Evolutionary conservation across 345 rosid species (phyloP), one percentile per base, ranked within the genome.

Genomic region (Brassica incana): DNA sequence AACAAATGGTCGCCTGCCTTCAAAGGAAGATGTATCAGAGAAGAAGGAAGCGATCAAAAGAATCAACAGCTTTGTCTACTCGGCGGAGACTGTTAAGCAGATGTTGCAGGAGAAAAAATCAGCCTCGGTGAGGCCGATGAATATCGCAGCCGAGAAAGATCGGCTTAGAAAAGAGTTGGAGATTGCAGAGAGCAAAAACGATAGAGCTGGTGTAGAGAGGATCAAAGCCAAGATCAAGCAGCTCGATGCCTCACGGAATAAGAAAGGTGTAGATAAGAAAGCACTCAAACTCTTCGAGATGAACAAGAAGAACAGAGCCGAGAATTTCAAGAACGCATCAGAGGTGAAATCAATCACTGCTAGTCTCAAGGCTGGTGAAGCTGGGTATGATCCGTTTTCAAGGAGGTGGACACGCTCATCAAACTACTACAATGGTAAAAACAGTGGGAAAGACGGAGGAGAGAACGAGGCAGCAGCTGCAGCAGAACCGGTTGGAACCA

Each of bases 21-120:
- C 86, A 81, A 96, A 88, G 81, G 92, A 92, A 67, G 97, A 93
- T 69, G 80, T 93, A 70, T 69, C 85, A 77, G 97, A 93, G 81
- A 96, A 96, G 90, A 90, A 90, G 80, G 97, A 92, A 14, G 94
- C 91, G 0, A 88, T 93, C 66, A 81, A 84, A 65, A 90, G 86
- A 75, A 81, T 84, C n/a, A 93, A 88, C 74, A 83, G 89, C 30
- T 96, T 85, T 68, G 94, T 96, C 9, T 96, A 92, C 83, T 96
- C 99, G 0, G 95, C 99, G 2, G 98, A 90, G 62, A 90, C 98
- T 0, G 98, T 93, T 36, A 93, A 93, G 83, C 97, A 92, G 80
- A 96, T 96, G 98, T 79, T 96, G 87, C 97, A 96, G 85, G 98
- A 96, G 85, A 96, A 96, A 77, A 92, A 96, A 66, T 90, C 97